A percentile compares a stretch with the other conserved stretches of the same genome.
phyloP scores from a whole-genome alignment of 2,329 filamentous ascomycete species.

The Stromatinia cepivora region DNA sequence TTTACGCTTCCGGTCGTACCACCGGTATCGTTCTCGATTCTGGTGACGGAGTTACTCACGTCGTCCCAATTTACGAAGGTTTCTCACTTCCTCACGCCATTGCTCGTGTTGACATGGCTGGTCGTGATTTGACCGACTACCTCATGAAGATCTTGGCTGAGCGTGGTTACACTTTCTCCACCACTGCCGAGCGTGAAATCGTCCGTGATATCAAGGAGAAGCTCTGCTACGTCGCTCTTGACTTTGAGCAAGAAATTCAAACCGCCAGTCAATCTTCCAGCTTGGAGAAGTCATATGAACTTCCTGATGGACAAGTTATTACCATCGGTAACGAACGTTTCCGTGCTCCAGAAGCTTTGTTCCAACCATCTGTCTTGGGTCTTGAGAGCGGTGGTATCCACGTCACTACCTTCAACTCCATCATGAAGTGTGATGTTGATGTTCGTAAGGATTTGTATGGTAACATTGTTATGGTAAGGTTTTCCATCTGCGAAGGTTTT shows the following conservation, averaged over 20 bases:
- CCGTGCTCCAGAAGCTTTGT: conserved; percentile 98
- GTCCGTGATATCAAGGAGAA: conserved; percentile 99
- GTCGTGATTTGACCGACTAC: conserved; percentile 99
- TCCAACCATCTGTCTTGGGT: conserved; percentile 98
- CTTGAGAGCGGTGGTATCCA: conserved; percentile 99
- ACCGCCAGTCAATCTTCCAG: conserved; percentile 97
- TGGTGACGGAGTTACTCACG: conserved; percentile 99
- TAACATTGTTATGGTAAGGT: conserved; percentile 99
- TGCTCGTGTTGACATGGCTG: conserved; percentile 99
- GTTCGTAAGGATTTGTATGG: conserved; percentile 99
- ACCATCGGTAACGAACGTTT: conserved; percentile 99
- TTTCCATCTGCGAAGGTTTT: conserved; percentile 20
- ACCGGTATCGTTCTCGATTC: conserved; percentile 99
- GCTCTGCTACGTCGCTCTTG: conserved; percentile 99
- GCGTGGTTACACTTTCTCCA: conserved; percentile 99
- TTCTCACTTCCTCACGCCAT: conserved; percentile 99
- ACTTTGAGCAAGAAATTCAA: conserved; percentile 99
- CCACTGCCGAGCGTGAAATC: conserved; percentile 99
- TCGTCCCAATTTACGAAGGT: conserved; percentile 99
- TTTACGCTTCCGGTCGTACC: conserved; percentile 99
- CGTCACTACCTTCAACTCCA: conserved; percentile 99
- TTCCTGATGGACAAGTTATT: conserved; percentile 98
- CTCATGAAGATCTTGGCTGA: conserved; percentile 99
- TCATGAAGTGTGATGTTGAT: conserved; percentile 99
- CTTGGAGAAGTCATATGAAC: conserved; percentile 99